Conservation (phyloP, 73 alveolate species). For the Uronychia binucleata region DNA sequence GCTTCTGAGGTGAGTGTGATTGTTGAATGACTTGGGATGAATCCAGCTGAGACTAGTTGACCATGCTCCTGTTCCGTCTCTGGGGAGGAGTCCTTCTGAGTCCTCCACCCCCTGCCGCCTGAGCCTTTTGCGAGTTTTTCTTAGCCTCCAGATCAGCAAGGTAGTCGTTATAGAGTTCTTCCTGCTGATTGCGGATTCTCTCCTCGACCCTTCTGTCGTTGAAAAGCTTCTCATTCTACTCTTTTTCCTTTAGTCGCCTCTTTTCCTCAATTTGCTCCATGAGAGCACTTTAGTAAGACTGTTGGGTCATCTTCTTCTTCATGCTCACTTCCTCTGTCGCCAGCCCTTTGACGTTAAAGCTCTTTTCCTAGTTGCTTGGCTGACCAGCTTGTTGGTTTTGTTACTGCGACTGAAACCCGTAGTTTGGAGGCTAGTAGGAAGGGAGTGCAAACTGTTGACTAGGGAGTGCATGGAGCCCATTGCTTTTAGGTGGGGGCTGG, state of each 20-base stretch:
- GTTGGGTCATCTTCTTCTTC: background rate
- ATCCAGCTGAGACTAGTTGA: slow-evolving; percentile 20
- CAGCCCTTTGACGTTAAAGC: background rate
- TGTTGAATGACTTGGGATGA: background rate
- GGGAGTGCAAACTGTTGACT: too few relatives aligned
- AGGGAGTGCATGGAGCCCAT: too few relatives aligned
- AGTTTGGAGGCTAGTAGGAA: too few relatives aligned
- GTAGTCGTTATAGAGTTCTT: slow-evolving; percentile 11
- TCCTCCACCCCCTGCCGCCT: slow-evolving; percentile 5
- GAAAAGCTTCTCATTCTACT: background rate
- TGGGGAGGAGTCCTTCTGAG: slow-evolving; percentile 2
- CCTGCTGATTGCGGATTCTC: slow-evolving; percentile 5
- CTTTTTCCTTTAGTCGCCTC: slow-evolving; percentile 6
- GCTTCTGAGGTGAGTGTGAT: too few relatives aligned
- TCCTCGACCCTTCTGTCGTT: slow-evolving; percentile 15
- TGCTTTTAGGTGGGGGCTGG: too few relatives aligned
- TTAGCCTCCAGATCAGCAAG: background rate
- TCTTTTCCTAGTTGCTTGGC: background rate
- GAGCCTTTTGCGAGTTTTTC: background rate
- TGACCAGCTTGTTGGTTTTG: too few relatives aligned
- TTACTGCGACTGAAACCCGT: too few relatives aligned
- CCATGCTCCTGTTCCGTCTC: slow-evolving; percentile 22
- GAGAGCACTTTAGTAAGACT: slow-evolving; percentile 4
- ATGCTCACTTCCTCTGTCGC: background rate
- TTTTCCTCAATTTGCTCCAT: slow-evolving; percentile 16